phyloP scores from a whole-genome alignment of 805 yeast species.

The Huiozyma naganishii region DNA sequence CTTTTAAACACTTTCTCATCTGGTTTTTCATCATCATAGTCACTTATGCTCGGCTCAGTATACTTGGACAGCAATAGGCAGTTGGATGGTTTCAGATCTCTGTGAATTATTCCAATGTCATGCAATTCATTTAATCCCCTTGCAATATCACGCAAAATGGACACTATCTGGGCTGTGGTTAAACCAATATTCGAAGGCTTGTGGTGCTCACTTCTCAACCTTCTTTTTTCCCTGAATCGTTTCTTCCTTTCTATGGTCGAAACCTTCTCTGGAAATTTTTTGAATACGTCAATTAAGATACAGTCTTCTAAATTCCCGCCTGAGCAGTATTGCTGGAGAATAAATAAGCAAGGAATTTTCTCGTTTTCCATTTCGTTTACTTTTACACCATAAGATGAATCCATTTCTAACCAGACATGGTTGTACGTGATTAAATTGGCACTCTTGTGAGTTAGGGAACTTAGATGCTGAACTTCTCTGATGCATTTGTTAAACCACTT shows the following conservation, averaged over 20 bases:
- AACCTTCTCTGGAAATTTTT: constrained; percentile 28
- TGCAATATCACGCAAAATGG: constrained; percentile 56
- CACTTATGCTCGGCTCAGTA: constrained; percentile 11
- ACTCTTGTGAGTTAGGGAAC: constrained; percentile 34
- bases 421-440: constrained; percentile 71
- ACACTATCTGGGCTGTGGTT: constrained; percentile 49
- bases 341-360: constrained; percentile 59
- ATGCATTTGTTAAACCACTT: constrained; percentile 60
- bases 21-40: background rate
- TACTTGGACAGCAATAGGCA: constrained; percentile 42
- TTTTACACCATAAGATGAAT: constrained; percentile 34
- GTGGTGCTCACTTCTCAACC: constrained; percentile 1
- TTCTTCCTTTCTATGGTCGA: constrained; percentile 32
- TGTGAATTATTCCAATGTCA: constrained; percentile 63
- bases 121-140: constrained; percentile 68
- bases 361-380: constrained; percentile 8
- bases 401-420: constrained; percentile 82
- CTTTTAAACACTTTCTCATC: background rate
- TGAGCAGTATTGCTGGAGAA: constrained; percentile 76
- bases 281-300: constrained; percentile 28
- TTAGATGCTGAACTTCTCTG: constrained; percentile 67
- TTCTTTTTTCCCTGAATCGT: constrained; percentile 19
- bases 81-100: constrained; percentile 85
- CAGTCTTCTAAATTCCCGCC: constrained; percentile 81
- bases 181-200: constrained; percentile 27